Evolutionary conservation across 2,329 filamentous ascomycete genomes (phyloP).

Genomic region (Xylariaceae sp.): DNA sequence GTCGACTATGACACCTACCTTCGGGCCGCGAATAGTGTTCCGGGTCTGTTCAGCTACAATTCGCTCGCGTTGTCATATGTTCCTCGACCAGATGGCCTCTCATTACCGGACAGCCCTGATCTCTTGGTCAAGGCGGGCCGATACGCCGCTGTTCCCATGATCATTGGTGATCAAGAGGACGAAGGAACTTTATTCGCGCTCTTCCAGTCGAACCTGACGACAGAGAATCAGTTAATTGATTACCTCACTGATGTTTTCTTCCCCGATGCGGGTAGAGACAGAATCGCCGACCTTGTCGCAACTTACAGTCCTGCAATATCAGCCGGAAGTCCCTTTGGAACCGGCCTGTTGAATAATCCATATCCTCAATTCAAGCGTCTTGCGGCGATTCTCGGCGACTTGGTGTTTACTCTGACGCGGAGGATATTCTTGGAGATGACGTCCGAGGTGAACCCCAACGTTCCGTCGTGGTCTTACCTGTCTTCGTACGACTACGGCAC

Average conservation of each 20-base stretch:
- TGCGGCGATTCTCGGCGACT: conserved; percentile 68
- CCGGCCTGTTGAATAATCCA: conserved; percentile 60
- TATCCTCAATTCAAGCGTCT: conserved; percentile 75
- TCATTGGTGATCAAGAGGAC: conserved; percentile 72
- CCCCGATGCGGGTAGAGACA: conserved; percentile 43
- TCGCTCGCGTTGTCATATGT: conserved; percentile 68
- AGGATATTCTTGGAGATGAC: conserved; percentile 55
- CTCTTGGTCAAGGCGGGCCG: conserved; percentile 46
- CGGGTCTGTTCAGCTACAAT: conserved; percentile 60
- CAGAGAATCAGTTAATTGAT: conserved; percentile 49
- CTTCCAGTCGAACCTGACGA: conserved; percentile 64
- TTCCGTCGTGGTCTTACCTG: conserved; percentile 71
- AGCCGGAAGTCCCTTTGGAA: conserved; percentile 67
- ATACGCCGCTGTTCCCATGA: conserved; percentile 57
- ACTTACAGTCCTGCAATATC: conserved; percentile 55
- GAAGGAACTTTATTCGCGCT: conserved; percentile 72
- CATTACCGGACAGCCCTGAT: conserved; percentile 60
- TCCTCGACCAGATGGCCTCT: conserved; percentile 64
- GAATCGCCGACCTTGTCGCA: conserved; percentile 52
- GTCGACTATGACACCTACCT: conserved; percentile 57
- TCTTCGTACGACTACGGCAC: conserved; percentile 66
- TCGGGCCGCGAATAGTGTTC: conserved; percentile 63
- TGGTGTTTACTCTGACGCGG: conserved; percentile 68
- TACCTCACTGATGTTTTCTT: conserved; percentile 59
- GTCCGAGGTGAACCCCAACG: conserved; percentile 43